phyloP scores from a whole-genome alignment of 2,329 filamentous ascomycete genomes.

The Thielaviopsis populi region DNA sequence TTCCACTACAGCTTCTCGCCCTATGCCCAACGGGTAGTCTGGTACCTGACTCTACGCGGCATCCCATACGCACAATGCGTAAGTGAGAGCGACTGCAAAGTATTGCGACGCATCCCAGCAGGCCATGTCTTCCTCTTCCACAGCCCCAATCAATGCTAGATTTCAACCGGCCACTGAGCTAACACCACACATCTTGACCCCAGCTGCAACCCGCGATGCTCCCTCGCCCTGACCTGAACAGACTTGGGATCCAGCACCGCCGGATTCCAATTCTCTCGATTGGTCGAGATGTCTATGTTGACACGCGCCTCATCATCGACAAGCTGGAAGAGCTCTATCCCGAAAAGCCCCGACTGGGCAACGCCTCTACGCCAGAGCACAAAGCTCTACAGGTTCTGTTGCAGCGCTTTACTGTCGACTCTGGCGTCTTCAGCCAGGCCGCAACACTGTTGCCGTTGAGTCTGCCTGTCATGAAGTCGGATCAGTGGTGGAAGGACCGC shows the following conservation, averaged over 20 bases:
- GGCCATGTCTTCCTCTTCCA: background rate
- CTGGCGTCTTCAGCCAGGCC: slow-evolving; percentile 39
- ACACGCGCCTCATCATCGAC: slow-evolving; percentile 51
- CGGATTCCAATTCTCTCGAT: slow-evolving; percentile 55
- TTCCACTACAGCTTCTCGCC: slow-evolving; percentile 54
- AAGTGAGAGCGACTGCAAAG: slow-evolving; percentile 22
- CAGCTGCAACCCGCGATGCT: slow-evolving; percentile 51
- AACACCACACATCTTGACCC: background rate
- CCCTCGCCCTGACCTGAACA: slow-evolving; percentile 48
- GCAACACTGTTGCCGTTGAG: slow-evolving; percentile 42
- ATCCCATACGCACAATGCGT: slow-evolving; percentile 56
- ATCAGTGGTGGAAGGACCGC: slow-evolving; percentile 44
- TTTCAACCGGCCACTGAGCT: background rate
- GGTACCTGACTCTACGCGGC: slow-evolving; percentile 52
- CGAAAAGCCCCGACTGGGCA: slow-evolving; percentile 26
- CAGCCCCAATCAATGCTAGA: background rate
- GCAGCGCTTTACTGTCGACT: slow-evolving; percentile 40
- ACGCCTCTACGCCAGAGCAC: slow-evolving; percentile 24
- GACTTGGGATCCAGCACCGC: slow-evolving; percentile 49
- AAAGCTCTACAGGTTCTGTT: slow-evolving; percentile 30
- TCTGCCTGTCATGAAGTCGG: slow-evolving; percentile 39
- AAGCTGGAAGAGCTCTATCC: slow-evolving; percentile 47
- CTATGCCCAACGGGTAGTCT: slow-evolving; percentile 46
- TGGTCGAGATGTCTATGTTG: slow-evolving; percentile 52
- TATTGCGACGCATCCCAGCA: background rate